Base-by-base conservation (phyloP, 2,329 filamentous ascomycete species). In the Zalaria obscura region DNA sequence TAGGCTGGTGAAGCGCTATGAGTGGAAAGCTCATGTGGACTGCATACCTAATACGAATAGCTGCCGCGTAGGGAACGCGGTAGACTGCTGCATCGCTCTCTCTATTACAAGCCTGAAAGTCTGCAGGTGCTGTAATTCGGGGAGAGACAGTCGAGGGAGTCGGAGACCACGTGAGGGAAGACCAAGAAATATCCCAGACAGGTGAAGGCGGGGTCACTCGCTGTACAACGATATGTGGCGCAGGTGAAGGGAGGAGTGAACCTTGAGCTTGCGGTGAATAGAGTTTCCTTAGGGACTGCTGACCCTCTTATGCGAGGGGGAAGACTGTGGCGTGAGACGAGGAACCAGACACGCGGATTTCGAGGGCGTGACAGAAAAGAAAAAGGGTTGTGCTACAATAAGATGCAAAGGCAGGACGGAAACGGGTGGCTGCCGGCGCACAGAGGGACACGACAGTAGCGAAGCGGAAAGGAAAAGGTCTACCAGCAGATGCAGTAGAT, bases 41-140 rank as follows among this genome's bases (percentile, higher is more conserved):
- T n/a, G n/a, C 67, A 50, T 61, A 74, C 71, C 69, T 41, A 75
- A 57, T 25, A 75, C 59, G 43, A 70, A 71, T 51, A 80, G 65
- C 53, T 79, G 76, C 50, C 64, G 66, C 33, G 66, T 63, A 33
- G 76, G 76, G 58, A 80, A 80, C 52, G 55, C 50, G 38, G 49
- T 52, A 42, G 51, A 49, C 49, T 52, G 48, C 36, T 49, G 41
- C 28, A 36, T 36, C 37, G 40, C 38, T 38, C 41, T 18, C 18
- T 18, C 18, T 18, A 18, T 18, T 18, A 18, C 18, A 18, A 18
- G 18, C 18, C 18, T 18, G 18, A 18, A 18, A 18, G 18, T 18
- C 18, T 18, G 18, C 18, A 18, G 18, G 18, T 18, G 18, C 18
- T 18, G 18, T 18, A 18, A 18, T 18, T 18, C 18, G 18, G 18